Conservation (phyloP, 192 early-diverging fungal genomes). For the Pilaira anomala region DNA sequence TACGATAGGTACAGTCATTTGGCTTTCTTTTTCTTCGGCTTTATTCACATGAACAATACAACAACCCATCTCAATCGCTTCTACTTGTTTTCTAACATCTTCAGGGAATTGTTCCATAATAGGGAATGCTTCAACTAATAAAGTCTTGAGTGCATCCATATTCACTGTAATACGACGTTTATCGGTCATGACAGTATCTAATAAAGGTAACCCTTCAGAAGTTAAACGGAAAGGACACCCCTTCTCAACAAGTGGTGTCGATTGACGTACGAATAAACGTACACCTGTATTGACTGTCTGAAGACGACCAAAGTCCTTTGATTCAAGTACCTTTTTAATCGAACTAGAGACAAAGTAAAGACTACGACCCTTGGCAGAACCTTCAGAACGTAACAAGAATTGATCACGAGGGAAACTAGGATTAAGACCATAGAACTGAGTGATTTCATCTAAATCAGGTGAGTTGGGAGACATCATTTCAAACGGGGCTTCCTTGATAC, state of each 20-base stretch:
- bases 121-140: conserved; percentile 53
- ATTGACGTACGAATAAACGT: conserved; percentile 77
- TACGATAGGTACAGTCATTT: conserved; percentile 32
- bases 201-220: conserved; percentile 62
- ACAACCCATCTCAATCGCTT: conserved; percentile 41
- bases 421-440: conserved; percentile 74
- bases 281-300: conserved; percentile 94
- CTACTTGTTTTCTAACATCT: not conserved
- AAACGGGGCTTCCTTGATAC: conserved; percentile 81
- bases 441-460: conserved; percentile 52
- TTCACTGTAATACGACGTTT: conserved; percentile 44
- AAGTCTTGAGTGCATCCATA: conserved; percentile 43
- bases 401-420: conserved; percentile 73
- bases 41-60: conserved; percentile 59
- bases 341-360: conserved; percentile 86
- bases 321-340: conserved; percentile 69
- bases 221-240: conserved; percentile 65
- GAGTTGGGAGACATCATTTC: conserved; percentile 66
- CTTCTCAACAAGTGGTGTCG: conserved; percentile 45
- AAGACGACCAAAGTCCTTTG: conserved; percentile 57
- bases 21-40: conserved; percentile 25
- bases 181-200: conserved; percentile 50
- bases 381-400: conserved; percentile 86
- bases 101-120: conserved; percentile 31
- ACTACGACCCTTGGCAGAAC: conserved; percentile 58